Evolutionary conservation across 2,329 filamentous ascomycete genomes (phyloP), one percentile per base, ranked within the genome.

Genomic region (Microcyclosporella mali): DNA sequence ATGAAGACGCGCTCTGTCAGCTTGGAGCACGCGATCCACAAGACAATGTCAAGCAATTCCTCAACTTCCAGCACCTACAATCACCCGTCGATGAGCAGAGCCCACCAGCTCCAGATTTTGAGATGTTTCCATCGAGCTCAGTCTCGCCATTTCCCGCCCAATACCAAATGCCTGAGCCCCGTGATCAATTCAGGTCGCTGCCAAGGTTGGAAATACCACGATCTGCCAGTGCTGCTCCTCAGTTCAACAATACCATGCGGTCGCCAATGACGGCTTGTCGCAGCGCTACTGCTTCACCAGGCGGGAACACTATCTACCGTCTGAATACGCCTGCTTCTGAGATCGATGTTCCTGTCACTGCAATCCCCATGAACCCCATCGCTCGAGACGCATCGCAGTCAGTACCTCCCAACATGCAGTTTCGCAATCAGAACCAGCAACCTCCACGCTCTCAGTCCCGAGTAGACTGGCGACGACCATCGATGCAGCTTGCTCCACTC

Each of bases 351-450:
- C 89, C 90, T 0, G 69, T 94, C 12, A 37, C 44, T 3, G 35
- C 43, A 6, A 45, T 47, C 9, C 40, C 42, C 14, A 32, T 36
- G 4, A 85, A 83, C 0, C 85, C 85, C 6, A 73, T 94, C 25
- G 75, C 83, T 33, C 84, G 90, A 38, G 84, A 92, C 58, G 72
- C 75, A 35, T 94, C 88, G 18, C 88, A 95, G 65, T 95, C 89
- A 4, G 90, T 95, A 0, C 90, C 90, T 33, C 90, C 90, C 6
- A 82, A 94, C 67, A 95, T 95, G 88, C 82, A 80, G 62, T 95
- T 84, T 70, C 69, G 70, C 18, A 70, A 75, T 31, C 71, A 72
- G 37, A 61, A 74, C 31, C 21, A 25, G 21, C 6, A 6, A 6
- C 30, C 30, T 8, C 51, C 58, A 17, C 57, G 59, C 21, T 60